These are phyloP conservation scores for Starmerella floricola DNA, from an alignment of 805 yeast species.

Conservation along the genomic window DNA sequence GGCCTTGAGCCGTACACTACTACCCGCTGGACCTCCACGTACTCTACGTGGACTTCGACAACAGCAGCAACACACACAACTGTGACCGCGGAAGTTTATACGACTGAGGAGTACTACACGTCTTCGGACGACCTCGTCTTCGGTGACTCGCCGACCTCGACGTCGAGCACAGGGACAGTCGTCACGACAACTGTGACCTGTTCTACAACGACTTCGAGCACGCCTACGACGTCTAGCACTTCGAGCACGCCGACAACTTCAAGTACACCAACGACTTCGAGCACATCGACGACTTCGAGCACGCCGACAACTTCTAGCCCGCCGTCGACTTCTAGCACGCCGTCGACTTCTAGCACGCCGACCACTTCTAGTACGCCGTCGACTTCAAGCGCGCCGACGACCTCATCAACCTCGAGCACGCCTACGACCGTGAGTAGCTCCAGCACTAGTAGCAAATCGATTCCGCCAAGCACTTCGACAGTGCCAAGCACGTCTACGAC, in stretches of 20 bases:
- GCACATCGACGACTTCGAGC: neutral
- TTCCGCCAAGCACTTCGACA: neutral
- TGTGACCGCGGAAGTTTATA: neutral
- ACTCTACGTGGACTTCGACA: neutral
- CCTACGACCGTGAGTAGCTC: neutral
- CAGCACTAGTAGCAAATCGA: neutral
- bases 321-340: neutral
- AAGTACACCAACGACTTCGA: neutral
- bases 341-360: neutral
- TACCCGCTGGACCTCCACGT: constrained; percentile 5
- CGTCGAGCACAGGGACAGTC: no score
- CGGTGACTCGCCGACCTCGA: neutral
- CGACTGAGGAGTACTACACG: neutral
- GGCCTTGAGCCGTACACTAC: constrained; percentile 7
- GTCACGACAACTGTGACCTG: neutral
- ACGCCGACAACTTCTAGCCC: neutral
- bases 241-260: neutral
- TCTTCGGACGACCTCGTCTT: neutral
- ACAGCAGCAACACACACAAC: neutral
- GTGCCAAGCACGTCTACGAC: neutral
- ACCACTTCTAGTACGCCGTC: neutral
- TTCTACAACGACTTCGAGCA: constrained; percentile 1
- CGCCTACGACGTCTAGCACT: neutral
- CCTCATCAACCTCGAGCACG: neutral
- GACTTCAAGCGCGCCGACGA: neutral